Conservation (phyloP, 495 filamentous ascomycete genomes). For the Parachaetomium inaequale region DNA sequence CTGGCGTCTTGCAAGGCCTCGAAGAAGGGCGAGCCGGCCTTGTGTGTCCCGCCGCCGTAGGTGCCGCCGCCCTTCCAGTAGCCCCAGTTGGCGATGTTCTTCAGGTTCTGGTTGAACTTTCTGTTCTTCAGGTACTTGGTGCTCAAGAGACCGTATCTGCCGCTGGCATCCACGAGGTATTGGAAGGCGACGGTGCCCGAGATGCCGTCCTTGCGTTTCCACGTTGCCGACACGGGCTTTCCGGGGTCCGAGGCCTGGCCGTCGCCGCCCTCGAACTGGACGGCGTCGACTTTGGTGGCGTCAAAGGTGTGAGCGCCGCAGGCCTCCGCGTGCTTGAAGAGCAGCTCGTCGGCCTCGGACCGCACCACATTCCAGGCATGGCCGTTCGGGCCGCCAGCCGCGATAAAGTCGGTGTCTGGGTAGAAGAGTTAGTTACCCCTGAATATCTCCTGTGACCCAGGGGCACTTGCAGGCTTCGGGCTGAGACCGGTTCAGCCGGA, state of each 20-base stretch:
- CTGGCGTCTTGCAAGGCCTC: conserved; percentile 41
- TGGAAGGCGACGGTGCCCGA: conserved; percentile 41
- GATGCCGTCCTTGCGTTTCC: conserved; percentile 39
- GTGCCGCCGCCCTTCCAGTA: conserved; percentile 38
- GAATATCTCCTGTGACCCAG: not conserved
- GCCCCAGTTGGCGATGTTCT: conserved; percentile 46
- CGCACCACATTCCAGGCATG: conserved; percentile 54
- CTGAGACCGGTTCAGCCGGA: conserved; percentile 41
- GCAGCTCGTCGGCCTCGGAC: conserved; percentile 50
- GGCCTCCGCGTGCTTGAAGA: conserved; percentile 49
- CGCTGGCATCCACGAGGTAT: conserved; percentile 47
- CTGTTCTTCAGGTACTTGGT: conserved; percentile 49
- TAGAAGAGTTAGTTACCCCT: not conserved
- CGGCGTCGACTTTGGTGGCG: conserved; percentile 38
- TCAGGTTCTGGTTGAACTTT: conserved; percentile 37
- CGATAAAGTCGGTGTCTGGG: conserved; percentile 45
- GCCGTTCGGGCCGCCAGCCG: conserved; percentile 38
- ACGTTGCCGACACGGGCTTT: conserved; percentile 46
- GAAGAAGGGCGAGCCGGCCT: conserved; percentile 38
- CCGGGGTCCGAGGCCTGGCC: conserved; percentile 30
- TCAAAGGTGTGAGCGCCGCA: conserved; percentile 49
- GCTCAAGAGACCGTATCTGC: conserved; percentile 36
- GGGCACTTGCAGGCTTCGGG: conserved; percentile 32
- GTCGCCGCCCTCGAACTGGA: conserved; percentile 31
- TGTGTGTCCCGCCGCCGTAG: conserved; percentile 32